phyloP scores from a whole-genome alignment of 352 stramenopile species.

The Hyaloperonospora brassicae region DNA sequence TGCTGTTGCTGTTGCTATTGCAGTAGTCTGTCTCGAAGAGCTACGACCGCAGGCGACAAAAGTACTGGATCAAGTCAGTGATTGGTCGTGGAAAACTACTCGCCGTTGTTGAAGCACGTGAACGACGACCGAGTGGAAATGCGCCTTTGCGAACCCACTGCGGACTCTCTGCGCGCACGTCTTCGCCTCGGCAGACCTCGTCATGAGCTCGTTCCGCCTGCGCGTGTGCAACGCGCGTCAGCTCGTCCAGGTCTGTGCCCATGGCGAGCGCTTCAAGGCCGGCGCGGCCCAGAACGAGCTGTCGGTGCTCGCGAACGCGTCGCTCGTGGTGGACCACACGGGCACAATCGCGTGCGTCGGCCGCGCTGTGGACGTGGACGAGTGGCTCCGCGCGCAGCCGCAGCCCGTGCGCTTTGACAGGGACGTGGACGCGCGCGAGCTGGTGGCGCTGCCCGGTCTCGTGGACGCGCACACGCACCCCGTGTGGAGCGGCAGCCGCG shows the following conservation, averaged over 20 bases:
- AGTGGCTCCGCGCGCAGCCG: conserved; percentile 45
- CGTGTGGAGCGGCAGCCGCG: conserved; percentile 77
- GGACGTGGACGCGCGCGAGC: conserved; percentile 55
- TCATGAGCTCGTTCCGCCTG: conserved; percentile 69
- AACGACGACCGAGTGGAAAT: too few relatives aligned
- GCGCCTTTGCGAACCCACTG: too few relatives aligned
- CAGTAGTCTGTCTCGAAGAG: conserved; percentile 1
- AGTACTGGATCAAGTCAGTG: conserved; percentile 15
- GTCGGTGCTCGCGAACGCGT: conserved; percentile 5
- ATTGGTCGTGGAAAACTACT: conserved; percentile 11
- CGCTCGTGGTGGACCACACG: conserved; percentile 3
- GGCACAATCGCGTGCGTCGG: conserved; percentile 63
- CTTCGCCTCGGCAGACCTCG: conserved; percentile 11
- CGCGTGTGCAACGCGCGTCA: conserved; percentile 53
- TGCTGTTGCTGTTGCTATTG: not conserved
- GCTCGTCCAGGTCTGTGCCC: conserved; percentile 65
- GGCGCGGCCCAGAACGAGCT: conserved; percentile 55
- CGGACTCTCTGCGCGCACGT: conserved; percentile 7
- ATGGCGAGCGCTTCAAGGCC: conserved; percentile 57
- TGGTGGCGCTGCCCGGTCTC: conserved; percentile 69
- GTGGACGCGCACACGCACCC: conserved; percentile 81
- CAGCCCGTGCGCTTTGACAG: conserved; percentile 64
- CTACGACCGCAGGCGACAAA: not conserved
- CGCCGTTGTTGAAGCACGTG: too few relatives aligned
- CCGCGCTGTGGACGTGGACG: conserved; percentile 41